Percentiles rank a stretch among this genome's conserved stretches.
These are phyloP conservation scores for Globisporangium camurandrum DNA, from an alignment of 352 stramenopile species.

Conservation along the genomic window DNA sequence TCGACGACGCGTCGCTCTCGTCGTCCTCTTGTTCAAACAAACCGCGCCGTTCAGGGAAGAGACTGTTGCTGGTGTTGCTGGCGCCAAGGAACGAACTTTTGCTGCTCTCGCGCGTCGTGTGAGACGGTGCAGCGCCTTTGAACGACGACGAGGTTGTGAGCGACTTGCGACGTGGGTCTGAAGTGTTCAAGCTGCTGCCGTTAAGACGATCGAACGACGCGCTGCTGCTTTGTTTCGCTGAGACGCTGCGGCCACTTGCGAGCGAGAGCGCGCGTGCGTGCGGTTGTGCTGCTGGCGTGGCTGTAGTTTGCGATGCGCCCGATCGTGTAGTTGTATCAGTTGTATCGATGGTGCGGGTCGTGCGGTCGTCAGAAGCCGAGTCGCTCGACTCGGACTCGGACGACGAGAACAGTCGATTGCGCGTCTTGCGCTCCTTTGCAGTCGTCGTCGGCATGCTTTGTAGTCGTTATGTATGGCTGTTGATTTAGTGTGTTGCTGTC, in stretches of 20 bases:
- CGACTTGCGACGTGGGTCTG: slow-evolving; percentile 7
- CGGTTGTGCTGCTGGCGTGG: no score
- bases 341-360: background rate
- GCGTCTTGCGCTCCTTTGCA: slow-evolving; percentile 12
- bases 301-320: background rate
- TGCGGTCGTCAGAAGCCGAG: slow-evolving; percentile 7
- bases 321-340: background rate
- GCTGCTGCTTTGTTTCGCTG: slow-evolving; percentile 8
- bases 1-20: slow-evolving; percentile 55
- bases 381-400: slow-evolving; percentile 15
- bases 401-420: slow-evolving; percentile 16
- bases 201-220: background rate
- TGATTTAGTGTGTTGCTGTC: background rate
- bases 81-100: slow-evolving; percentile 11
- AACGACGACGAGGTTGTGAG: slow-evolving; percentile 9
- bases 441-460: slow-evolving; percentile 4
- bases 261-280: slow-evolving; percentile 9
- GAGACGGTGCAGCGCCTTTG: slow-evolving; percentile 1
- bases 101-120: slow-evolving; percentile 3
- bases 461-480: no score
- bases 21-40: slow-evolving; percentile 78
- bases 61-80: background rate
- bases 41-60: slow-evolving; percentile 36
- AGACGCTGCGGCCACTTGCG: slow-evolving; percentile 4
- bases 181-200: background rate